These are phyloP conservation scores for Apiospora sp. DNA, from an alignment of 2,329 filamentous ascomycete species.

Conservation along the genomic window DNA sequence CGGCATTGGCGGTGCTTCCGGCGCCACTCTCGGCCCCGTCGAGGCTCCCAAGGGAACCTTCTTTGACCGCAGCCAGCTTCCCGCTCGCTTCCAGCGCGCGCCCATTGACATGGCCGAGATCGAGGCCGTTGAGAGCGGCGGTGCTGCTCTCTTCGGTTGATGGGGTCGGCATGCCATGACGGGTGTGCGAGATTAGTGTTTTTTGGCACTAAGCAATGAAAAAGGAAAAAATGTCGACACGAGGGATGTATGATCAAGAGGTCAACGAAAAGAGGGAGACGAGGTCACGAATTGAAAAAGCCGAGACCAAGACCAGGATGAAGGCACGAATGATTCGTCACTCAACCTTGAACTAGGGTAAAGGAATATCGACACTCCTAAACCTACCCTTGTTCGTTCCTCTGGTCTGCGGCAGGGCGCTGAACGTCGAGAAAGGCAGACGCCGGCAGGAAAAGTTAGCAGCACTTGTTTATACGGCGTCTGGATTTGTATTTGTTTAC, in stretches of 20 bases:
- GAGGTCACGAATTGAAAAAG: not conserved
- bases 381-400: not conserved
- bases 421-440: not conserved
- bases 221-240: not conserved
- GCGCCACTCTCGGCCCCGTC: constrained; percentile 76
- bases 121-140: constrained; percentile 93
- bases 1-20: constrained; percentile 67
- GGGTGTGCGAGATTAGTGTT: constrained; percentile 13
- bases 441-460: constrained; percentile 19
- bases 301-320: not conserved
- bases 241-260: constrained; percentile 7
- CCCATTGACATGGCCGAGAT: constrained; percentile 85
- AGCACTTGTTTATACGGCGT: constrained; percentile 10
- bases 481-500: constrained; percentile 12
- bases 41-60: constrained; percentile 75
- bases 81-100: constrained; percentile 79
- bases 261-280: not conserved
- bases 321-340: not conserved
- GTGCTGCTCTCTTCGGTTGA: constrained; percentile 68
- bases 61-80: constrained; percentile 91
- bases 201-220: constrained; percentile 5
- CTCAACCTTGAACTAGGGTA: not conserved
- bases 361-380: constrained; percentile 1
- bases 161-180: constrained; percentile 6
- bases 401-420: not conserved